Evolutionary conservation across 192 early-diverging fungal species (phyloP), one percentile per base, ranked within the genome.

Genomic region (Podila verticillata): DNA sequence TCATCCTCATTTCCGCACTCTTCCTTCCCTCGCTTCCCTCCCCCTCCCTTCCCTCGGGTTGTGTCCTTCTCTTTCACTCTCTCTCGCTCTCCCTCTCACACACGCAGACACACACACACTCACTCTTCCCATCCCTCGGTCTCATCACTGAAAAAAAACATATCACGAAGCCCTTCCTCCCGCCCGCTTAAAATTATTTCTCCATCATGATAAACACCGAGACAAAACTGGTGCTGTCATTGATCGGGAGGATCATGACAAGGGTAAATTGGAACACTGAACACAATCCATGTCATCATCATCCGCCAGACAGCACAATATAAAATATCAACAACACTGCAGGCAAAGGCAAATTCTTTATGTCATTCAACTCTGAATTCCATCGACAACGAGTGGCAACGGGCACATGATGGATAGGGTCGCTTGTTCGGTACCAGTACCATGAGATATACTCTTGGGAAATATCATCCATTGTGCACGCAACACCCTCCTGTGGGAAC

Each of bases 161-260:
- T 44, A 15, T 44, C 12, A 44, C 39, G 39, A 44, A 44, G 7
- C 39, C 12, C 39, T 15, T 15, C 39, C 39, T 15, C 26, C 59
- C 48, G 44, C 47, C 20, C 48, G 2, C 24, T 32, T 17, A 20
- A 26, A 22, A 15, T 47, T 29, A 24, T n/a, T n/a, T n/a, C 9
- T 32, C 32, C 20, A 61, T 51, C 57, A 79, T 67, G 75, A 62
- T 67, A 30, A 79, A 72, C 44, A 71, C 75, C 19, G 75, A 79
- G 60, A 58, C 68, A 61, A 79, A 79, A 54, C 36, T 79, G 59
- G 65, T 79, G 58, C 24, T 79, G 39, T 79, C 75, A 20, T 32
- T 79, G 51, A 70, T 79, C 48, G 39, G 65, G 56, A 79, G 75
- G 69, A 79, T 79, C 65, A 79, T 79, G 36, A 34, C 68, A 30